These are phyloP conservation scores for Eudorina sp. DNA, from an alignment of 139 green algal genomes.

Conservation along the genomic window DNA sequence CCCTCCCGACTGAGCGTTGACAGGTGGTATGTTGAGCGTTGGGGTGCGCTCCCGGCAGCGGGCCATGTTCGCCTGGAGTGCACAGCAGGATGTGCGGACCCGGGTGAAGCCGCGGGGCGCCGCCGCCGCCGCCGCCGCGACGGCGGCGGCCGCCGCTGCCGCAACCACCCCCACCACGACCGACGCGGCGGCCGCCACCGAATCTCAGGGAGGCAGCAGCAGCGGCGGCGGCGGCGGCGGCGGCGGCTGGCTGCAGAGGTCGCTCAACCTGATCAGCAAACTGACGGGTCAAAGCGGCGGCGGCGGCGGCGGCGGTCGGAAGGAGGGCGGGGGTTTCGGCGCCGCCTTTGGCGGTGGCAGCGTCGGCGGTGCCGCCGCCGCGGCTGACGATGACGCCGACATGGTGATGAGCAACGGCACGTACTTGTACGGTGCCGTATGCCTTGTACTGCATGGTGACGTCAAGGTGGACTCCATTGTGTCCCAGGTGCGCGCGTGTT, in stretches of 20 bases:
- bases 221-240: neutral
- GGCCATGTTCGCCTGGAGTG: conserved; percentile 59
- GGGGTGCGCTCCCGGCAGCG: conserved; percentile 47
- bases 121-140: conserved; percentile 18
- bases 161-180: neutral
- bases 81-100: conserved; percentile 27
- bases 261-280: neutral
- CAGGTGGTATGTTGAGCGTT: conserved; percentile 54
- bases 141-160: neutral
- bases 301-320: neutral
- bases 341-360: neutral
- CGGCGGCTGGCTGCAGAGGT: conserved; percentile 31
- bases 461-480: conserved; percentile 59
- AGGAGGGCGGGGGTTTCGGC: neutral
- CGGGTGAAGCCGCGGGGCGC: conserved; percentile 7
- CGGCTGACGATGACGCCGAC: neutral
- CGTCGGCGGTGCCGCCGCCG: neutral
- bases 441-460: conserved; percentile 55
- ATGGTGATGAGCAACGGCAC: conserved; percentile 11
- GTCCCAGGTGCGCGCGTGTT: conserved; percentile 52
- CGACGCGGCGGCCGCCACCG: neutral
- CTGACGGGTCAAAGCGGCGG: neutral
- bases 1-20: no score
- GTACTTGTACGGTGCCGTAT: conserved; percentile 58
- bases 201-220: neutral